phyloP scores from a whole-genome alignment of 2,329 filamentous ascomycete genomes.

The Arachnomyces sp. region DNA sequence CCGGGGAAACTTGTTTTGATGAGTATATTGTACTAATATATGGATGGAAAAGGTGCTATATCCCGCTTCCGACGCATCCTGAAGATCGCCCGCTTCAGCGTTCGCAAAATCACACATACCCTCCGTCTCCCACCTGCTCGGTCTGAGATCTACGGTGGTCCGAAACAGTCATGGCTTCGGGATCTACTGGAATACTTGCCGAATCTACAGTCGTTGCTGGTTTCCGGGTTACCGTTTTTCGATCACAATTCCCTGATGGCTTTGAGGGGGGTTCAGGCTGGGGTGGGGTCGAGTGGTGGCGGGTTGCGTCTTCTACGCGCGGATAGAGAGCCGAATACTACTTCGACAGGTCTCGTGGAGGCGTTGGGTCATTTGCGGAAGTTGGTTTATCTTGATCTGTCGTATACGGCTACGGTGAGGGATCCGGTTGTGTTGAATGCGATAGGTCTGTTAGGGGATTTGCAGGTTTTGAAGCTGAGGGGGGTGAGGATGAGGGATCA shows the following conservation, averaged over 20 bases:
- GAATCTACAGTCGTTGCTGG: constrained; percentile 52
- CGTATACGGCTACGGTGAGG: constrained; percentile 44
- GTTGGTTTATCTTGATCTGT: constrained; percentile 53
- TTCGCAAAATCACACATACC: constrained; percentile 53
- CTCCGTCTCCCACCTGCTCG: constrained; percentile 54
- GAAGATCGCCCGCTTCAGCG: constrained; percentile 44
- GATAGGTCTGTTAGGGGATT: constrained; percentile 39
- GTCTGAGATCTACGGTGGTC: constrained; percentile 54
- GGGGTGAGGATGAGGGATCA: constrained; percentile 47
- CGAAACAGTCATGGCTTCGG: constrained; percentile 51
- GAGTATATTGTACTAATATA: not conserved
- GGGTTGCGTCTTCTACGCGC: constrained; percentile 50
- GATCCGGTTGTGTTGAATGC: constrained; percentile 42
- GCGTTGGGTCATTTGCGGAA: constrained; percentile 47
- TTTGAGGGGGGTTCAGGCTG: constrained; percentile 28
- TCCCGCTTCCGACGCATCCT: constrained; percentile 53
- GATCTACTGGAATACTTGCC: constrained; percentile 53
- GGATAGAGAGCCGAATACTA: constrained; percentile 52
- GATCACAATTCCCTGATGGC: constrained; percentile 52
- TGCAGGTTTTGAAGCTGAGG: constrained; percentile 52
- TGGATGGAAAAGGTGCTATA: constrained; percentile 42
- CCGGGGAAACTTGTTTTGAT: too few relatives aligned
- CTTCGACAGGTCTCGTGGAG: constrained; percentile 45
- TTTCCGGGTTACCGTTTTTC: constrained; percentile 54
- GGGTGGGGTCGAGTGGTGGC: constrained; percentile 23